These are phyloP conservation scores for Quercus bicolor DNA, from an alignment of 306 rosid species.

Conservation along the genomic window DNA sequence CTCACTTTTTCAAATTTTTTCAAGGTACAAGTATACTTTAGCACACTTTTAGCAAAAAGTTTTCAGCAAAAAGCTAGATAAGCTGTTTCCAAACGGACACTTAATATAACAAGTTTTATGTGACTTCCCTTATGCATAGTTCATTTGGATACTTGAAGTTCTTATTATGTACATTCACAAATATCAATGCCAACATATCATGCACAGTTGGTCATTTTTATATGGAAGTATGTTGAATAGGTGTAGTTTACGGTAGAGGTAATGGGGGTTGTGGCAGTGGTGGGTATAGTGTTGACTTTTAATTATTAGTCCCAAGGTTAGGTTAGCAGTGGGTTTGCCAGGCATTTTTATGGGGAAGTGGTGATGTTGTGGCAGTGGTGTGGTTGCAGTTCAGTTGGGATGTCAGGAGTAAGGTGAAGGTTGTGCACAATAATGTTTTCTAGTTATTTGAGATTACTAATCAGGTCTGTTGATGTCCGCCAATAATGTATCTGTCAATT, in stretches of 20 bases:
- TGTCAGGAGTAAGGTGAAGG: not conserved
- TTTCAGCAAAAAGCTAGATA: too few relatives aligned
- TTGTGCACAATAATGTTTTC: not conserved
- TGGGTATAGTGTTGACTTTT: not conserved
- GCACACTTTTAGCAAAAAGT: too few relatives aligned
- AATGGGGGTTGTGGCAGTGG: not conserved
- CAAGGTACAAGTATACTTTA: too few relatives aligned
- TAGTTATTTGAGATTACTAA: not conserved
- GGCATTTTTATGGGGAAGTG: not conserved
- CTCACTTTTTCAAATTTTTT: too few relatives aligned
- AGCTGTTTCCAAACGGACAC: too few relatives aligned
- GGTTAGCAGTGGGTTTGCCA: not conserved
- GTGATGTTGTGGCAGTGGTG: not conserved
- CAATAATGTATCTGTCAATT: not conserved
- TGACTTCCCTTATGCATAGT: not conserved
- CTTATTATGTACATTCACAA: not conserved
- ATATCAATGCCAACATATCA: too few relatives aligned
- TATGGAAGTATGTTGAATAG: too few relatives aligned
- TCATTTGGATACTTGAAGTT: constrained; percentile 8
- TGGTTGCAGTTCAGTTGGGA: not conserved
- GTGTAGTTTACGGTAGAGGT: too few relatives aligned
- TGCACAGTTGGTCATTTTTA: too few relatives aligned
- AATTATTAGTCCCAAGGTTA: not conserved
- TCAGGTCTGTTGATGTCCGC: not conserved
- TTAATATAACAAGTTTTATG: not conserved